Base-by-base conservation (phyloP, 495 filamentous ascomycete genomes). In the Pyrenopolyporus hunteri region DNA sequence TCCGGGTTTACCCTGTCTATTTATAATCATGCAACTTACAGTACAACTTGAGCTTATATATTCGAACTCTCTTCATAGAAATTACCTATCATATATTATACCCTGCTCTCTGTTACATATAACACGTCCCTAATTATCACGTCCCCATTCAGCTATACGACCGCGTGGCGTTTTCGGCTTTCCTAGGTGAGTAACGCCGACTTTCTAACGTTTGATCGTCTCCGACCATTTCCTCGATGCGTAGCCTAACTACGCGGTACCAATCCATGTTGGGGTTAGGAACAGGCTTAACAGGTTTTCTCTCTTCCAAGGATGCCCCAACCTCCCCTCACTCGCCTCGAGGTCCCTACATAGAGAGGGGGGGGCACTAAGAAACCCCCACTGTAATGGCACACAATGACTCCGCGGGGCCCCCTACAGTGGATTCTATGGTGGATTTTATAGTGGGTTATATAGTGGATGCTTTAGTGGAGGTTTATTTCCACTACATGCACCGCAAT, bases 391-490 rank as follows among this genome's bases (percentile, higher is more conserved):
- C 48, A 58, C 29, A 26, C 22, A 14, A 37, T 48, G 37, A 10
- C 17, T 42, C 13, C 37, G 19, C 23, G 37, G 37, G 37, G 37
- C 37, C 22, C 37, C 9, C n/a, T n/a, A 39, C 6, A 19, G 35
- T 40, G 37, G 32, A 35, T 35, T 10, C n/a, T 36, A 36, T 11
- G 25, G 55, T 59, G 61, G 62, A 45, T 56, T n/a, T n/a, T n/a
- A 39, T 6, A 19, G 35, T 40, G 37, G 32, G 14, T 35, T 10
- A 36, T 36, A 36, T 11, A 32, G 55, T 59, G 61, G 62, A 45
- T 56, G 26, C 22, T 59, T 59, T 65, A 59, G 62, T 65, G 62
- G 62, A 59, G 62, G 62, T 65, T 65, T 65, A 65, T 65, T 65
- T 60, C 62, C 56, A 65, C 50, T 59, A 36, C 44, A 32, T 16